phyloP scores from a whole-genome alignment of 495 filamentous ascomycete species.

The Hypoxylon cercidicola region DNA sequence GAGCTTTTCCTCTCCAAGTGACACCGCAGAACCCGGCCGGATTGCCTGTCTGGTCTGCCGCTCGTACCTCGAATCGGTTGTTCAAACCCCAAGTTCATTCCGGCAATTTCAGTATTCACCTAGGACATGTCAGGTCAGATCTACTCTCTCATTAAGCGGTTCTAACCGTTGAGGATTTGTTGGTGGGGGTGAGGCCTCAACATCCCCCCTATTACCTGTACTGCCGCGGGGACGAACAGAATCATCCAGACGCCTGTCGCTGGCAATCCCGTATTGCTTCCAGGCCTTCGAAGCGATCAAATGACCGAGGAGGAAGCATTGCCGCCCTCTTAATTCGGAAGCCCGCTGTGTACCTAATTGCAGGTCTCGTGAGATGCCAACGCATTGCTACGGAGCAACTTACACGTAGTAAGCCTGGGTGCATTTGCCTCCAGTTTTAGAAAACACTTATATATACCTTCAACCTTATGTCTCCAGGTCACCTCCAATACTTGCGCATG shows the following conservation, averaged over 20 bases:
- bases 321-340: slow-evolving; percentile 21
- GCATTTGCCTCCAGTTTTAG: background rate
- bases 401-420: slow-evolving; percentile 16
- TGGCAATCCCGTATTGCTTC: slow-evolving; percentile 2
- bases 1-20: slow-evolving; percentile 26
- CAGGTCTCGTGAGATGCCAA: slow-evolving; percentile 7
- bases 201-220: slow-evolving; percentile 7
- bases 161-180: slow-evolving; percentile 1
- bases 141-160: background rate
- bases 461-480: background rate
- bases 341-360: background rate
- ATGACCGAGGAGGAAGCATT: slow-evolving; percentile 11
- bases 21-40: slow-evolving; percentile 18
- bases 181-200: slow-evolving; percentile 12
- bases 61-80: slow-evolving; percentile 12
- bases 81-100: slow-evolving; percentile 7
- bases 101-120: background rate
- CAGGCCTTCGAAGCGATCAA: background rate
- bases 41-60: slow-evolving; percentile 31
- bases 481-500: background rate
- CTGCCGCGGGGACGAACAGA: slow-evolving; percentile 4
- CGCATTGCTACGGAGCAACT: slow-evolving; percentile 14
- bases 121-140: background rate
- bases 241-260: background rate
- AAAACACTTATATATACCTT: background rate